These are phyloP conservation scores for Skeletonema tropicum DNA, from an alignment of 108 stramenopile genomes.

Conservation along the genomic window DNA sequence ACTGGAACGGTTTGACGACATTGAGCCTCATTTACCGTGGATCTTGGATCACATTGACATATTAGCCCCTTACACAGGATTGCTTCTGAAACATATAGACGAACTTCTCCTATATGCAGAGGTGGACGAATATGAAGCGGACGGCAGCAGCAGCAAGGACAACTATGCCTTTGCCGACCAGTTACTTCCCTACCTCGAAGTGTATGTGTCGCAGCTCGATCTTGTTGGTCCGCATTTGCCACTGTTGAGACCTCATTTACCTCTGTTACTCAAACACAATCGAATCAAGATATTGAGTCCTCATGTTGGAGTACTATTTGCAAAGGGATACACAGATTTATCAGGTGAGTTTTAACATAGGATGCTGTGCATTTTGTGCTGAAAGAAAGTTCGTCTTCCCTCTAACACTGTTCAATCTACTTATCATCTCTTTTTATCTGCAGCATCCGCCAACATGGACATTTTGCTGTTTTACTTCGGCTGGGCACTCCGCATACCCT, in stretches of 20 bases:
- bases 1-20: slow-evolving; percentile 70
- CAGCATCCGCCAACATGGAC: slow-evolving; percentile 73
- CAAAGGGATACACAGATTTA: slow-evolving; percentile 65
- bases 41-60: slow-evolving; percentile 73
- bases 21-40: slow-evolving; percentile 80
- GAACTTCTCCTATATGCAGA: slow-evolving; percentile 67
- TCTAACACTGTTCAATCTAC: neutral
- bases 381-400: neutral
- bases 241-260: slow-evolving; percentile 72
- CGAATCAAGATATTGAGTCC: slow-evolving; percentile 68
- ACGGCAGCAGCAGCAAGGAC: slow-evolving; percentile 28
- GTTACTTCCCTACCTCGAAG: slow-evolving; percentile 66
- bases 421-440: neutral
- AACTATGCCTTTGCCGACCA: slow-evolving; percentile 68
- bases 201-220: slow-evolving; percentile 64
- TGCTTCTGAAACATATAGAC: slow-evolving; percentile 73
- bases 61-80: slow-evolving; percentile 76
- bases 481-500: slow-evolving; percentile 71
- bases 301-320: slow-evolving; percentile 60
- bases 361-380: neutral
- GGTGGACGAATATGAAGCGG: slow-evolving; percentile 52
- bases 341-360: slow-evolving; percentile 20
- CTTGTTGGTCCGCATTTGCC: slow-evolving; percentile 69
- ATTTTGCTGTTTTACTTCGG: slow-evolving; percentile 77
- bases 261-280: slow-evolving; percentile 62